Evolutionary conservation across 495 filamentous ascomycete genomes (phyloP).

Genomic region (Trypethelium eluteriae): DNA sequence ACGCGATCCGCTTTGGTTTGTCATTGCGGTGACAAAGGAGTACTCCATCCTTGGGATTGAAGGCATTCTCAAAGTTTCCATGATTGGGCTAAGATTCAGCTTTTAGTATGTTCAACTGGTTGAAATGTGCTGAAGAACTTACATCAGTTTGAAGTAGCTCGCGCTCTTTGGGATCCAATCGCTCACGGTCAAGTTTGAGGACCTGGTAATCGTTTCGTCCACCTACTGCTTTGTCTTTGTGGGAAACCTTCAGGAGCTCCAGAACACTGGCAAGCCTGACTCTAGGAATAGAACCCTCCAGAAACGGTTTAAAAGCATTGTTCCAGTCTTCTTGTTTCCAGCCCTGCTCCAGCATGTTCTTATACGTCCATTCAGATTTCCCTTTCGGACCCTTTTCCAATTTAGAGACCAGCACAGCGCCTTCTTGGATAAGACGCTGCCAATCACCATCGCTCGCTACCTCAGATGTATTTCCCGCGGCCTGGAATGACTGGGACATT

Average conservation of each 20-base stretch:
- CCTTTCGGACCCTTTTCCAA: slow-evolving; percentile 2
- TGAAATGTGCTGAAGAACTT: neutral
- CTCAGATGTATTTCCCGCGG: neutral
- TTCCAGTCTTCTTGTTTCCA: slow-evolving; percentile 9
- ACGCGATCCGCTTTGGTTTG: neutral
- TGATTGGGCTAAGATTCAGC: neutral
- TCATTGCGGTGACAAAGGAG: slow-evolving; percentile 6
- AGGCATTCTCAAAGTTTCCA: slow-evolving; percentile 6
- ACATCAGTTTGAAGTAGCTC: neutral
- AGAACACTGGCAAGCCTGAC: neutral
- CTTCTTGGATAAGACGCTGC: neutral
- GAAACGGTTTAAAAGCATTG: neutral
- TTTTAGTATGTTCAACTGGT: neutral
- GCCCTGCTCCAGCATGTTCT: slow-evolving; percentile 3
- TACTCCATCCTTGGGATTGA: slow-evolving; percentile 12
- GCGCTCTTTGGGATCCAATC: neutral
- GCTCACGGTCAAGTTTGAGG: neutral
- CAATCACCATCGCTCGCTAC: slow-evolving; percentile 8
- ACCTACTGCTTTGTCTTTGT: slow-evolving; percentile 5
- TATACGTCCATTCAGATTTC: slow-evolving; percentile 2
- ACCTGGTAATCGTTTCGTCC: slow-evolving; percentile 1
- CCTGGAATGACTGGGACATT: neutral
- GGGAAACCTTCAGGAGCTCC: neutral
- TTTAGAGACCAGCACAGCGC: neutral
- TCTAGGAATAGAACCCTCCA: neutral